phyloP scores from a whole-genome alignment of 2,329 filamentous ascomycete genomes.

The Didymella pomorum region DNA sequence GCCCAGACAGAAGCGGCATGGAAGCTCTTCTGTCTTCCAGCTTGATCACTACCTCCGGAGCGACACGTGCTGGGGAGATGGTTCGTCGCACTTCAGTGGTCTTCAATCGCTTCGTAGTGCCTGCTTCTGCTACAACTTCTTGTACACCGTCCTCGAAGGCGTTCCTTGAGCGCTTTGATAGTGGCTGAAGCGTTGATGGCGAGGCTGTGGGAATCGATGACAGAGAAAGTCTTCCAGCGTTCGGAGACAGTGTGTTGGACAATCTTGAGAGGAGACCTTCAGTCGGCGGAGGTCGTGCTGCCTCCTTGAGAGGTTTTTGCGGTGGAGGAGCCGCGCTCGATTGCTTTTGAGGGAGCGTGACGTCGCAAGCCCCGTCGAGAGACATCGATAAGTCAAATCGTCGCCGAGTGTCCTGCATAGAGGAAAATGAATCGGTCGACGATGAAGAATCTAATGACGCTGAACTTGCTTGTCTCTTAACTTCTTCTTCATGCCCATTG shows the following conservation, averaged over 20 bases:
- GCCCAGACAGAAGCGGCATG: not conserved
- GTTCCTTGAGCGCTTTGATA: not conserved
- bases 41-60: not conserved
- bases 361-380: not conserved
- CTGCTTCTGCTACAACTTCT: not conserved
- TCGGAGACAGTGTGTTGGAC: not conserved
- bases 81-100: not conserved
- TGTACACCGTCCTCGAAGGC: not conserved
- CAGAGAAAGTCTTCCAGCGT: not conserved
- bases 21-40: not conserved
- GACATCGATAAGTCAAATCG: not conserved
- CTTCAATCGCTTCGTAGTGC: constrained; percentile 1
- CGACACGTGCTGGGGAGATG: not conserved
- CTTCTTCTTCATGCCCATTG: too few species aligned
- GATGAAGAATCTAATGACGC: not conserved
- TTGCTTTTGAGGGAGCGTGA: too few species aligned
- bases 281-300: too few species aligned
- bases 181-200: not conserved
- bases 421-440: constrained; percentile 1
- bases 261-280: not conserved
- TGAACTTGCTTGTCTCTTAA: not conserved
- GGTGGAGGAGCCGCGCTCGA: not conserved
- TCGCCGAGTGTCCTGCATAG: not conserved
- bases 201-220: not conserved
- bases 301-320: not conserved